A percentile compares a stretch with the other conserved stretches of the same genome.
These are phyloP conservation scores for Aspergillus ustus DNA, from an alignment of 2,329 filamentous ascomycete species.

Conservation along the genomic window DNA sequence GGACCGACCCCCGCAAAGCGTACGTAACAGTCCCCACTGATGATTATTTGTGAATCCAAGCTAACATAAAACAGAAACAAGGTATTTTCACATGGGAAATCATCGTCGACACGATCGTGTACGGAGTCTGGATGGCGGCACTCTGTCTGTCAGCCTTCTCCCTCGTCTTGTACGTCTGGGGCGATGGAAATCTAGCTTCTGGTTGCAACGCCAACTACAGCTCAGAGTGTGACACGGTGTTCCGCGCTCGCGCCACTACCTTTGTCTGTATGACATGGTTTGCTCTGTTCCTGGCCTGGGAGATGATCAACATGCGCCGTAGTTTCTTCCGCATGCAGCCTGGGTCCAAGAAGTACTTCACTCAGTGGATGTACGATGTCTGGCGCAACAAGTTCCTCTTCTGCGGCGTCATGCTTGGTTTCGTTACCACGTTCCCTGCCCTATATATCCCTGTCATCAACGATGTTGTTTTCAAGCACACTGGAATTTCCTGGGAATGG, in stretches of 20 bases:
- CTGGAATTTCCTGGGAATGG: conserved; percentile 71
- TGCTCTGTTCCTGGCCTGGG: conserved; percentile 77
- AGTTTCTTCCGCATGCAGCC: conserved; percentile 78
- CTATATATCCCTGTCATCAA: conserved; percentile 73
- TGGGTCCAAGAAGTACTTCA: conserved; percentile 62
- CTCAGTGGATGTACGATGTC: conserved; percentile 69
- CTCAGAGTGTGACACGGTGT: conserved; percentile 64
- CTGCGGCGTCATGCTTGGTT: conserved; percentile 64
- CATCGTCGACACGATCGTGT: conserved; percentile 77
- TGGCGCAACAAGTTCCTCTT: conserved; percentile 76
- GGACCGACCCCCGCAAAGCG: conserved; percentile 73
- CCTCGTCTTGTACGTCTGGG: conserved; percentile 66
- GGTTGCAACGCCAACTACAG: conserved; percentile 65
- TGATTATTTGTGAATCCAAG: neutral
- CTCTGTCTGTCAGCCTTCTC: conserved; percentile 68
- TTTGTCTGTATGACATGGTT: conserved; percentile 79
- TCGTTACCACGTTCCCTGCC: conserved; percentile 62
- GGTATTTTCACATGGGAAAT: conserved; percentile 81
- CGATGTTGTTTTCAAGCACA: conserved; percentile 67
- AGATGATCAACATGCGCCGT: conserved; percentile 73
- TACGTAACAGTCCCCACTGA: conserved; percentile 21
- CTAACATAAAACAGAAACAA: conserved; percentile 46
- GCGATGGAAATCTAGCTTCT: conserved; percentile 62
- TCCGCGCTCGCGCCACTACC: conserved; percentile 72
- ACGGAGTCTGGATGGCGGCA: conserved; percentile 76